Percentiles rank a stretch among this genome's conserved stretches.
Evolutionary conservation across 345 rosid species (phyloP).

Genomic region (Acer saccharum): DNA sequence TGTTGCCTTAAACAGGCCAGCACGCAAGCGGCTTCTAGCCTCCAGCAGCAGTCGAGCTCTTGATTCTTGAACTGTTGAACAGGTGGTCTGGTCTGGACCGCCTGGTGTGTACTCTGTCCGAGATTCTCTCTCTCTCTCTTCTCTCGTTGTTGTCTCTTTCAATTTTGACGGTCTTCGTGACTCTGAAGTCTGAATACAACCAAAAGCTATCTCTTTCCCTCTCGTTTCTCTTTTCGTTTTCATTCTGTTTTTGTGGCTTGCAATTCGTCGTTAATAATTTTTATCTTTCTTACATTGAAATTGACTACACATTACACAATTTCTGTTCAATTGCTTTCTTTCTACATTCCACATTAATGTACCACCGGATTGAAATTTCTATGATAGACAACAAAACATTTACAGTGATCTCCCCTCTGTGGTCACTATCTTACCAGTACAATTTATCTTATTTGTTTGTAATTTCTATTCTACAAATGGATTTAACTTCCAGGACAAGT

Average conservation of each 20-base stretch:
- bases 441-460: not conserved
- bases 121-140: constrained; percentile 19
- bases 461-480: not conserved
- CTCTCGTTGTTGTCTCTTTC: constrained; percentile 15
- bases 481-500: not conserved
- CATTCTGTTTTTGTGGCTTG: not conserved
- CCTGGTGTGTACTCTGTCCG: not conserved
- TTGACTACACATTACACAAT: not conserved
- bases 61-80: not conserved
- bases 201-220: too few species aligned
- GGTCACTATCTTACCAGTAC: not conserved
- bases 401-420: not conserved
- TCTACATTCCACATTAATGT: not conserved
- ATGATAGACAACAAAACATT: not conserved
- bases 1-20: constrained; percentile 16
- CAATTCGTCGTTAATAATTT: not conserved
- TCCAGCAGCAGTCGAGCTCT: constrained; percentile 5
- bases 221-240: too few species aligned
- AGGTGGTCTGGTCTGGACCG: not conserved
- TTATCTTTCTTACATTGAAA: not conserved
- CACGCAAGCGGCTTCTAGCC: constrained; percentile 30
- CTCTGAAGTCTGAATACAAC: not conserved
- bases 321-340: constrained; percentile 4
- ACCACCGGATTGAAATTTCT: not conserved
- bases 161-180: constrained; percentile 3